Conservation (phyloP, 1,139 yeast genomes). For the Petasospora rhodanensis region DNA sequence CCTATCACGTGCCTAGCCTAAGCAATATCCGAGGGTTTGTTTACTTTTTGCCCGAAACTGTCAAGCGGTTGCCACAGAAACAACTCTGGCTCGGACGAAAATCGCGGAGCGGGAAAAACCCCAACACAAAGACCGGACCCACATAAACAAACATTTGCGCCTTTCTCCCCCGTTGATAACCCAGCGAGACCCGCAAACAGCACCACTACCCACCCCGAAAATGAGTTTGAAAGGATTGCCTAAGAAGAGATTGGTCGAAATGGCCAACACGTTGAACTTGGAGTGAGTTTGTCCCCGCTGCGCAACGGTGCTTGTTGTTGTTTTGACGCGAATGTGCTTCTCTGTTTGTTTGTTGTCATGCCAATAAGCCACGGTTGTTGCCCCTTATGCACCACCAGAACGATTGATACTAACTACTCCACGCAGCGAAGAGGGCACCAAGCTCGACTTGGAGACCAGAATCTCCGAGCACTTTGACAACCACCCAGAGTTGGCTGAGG, state of each 20-base stretch:
- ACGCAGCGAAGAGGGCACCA: conserved; percentile 26
- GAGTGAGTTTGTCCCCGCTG: conserved; percentile 27
- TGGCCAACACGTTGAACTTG: conserved; percentile 32
- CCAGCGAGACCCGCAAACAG: background rate
- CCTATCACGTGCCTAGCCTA: too few species aligned
- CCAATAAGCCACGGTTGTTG: too few species aligned
- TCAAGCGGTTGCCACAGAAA: background rate
- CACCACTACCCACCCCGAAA: background rate
- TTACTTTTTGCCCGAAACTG: background rate
- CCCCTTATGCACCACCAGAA: too few species aligned
- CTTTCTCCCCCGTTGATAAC: background rate
- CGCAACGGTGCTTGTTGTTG: too few species aligned
- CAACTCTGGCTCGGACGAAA: too few species aligned
- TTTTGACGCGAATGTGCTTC: too few species aligned
- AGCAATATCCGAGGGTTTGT: background rate
- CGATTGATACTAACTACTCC: conserved; percentile 12
- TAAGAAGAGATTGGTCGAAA: conserved; percentile 32
- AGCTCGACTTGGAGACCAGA: conserved; percentile 26
- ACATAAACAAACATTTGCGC: background rate
- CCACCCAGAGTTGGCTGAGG: conserved; percentile 28
- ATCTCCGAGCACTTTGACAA: conserved; percentile 24
- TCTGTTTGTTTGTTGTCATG: too few species aligned
- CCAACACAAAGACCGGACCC: background rate
- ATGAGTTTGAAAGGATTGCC: conserved; percentile 32
- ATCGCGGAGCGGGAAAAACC: background rate